Percentiles rank a stretch among this genome's conserved stretches.
These are phyloP conservation scores for Omphalotus guepiniiformis DNA, from an alignment of 768 basidiomycete species.

Conservation along the genomic window DNA sequence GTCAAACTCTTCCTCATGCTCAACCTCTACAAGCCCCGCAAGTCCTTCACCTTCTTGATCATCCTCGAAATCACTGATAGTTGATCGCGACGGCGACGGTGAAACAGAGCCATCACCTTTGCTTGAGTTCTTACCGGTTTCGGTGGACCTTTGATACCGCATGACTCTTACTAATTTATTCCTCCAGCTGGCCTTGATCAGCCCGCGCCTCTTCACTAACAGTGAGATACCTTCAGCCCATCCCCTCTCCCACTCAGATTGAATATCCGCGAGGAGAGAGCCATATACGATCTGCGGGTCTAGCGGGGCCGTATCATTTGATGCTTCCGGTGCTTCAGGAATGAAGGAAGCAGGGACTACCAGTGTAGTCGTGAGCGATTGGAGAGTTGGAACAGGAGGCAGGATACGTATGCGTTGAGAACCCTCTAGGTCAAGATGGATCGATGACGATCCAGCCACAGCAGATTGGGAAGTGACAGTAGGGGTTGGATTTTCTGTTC, in stretches of 20 bases:
- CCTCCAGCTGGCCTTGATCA: constrained; percentile 43
- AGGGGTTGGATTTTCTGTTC: background rate
- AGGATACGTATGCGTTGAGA: constrained; percentile 44
- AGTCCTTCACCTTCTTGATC: background rate
- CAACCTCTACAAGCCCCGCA: background rate
- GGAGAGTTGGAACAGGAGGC: constrained; percentile 47
- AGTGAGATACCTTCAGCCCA: constrained; percentile 59
- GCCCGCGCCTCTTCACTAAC: constrained; percentile 42
- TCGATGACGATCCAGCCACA: background rate
- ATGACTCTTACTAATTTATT: constrained; percentile 42
- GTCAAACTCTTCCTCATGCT: constrained; percentile 27
- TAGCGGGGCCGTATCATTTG: background rate
- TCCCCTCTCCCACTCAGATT: constrained; percentile 52
- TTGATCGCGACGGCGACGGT: constrained; percentile 21
- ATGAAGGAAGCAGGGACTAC: constrained; percentile 13
- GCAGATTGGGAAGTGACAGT: background rate
- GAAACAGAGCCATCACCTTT: constrained; percentile 8
- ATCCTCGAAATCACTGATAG: constrained; percentile 10
- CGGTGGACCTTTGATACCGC: constrained; percentile 28
- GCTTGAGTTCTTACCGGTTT: constrained; percentile 19
- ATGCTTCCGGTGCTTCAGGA: background rate
- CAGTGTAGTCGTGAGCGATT: constrained; percentile 44
- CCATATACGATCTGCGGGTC: constrained; percentile 16
- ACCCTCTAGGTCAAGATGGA: background rate
- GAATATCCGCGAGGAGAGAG: constrained; percentile 34